phyloP scores from a whole-genome alignment of 2,329 filamentous ascomycete species.

The Phialemonium atrogriseum region DNA sequence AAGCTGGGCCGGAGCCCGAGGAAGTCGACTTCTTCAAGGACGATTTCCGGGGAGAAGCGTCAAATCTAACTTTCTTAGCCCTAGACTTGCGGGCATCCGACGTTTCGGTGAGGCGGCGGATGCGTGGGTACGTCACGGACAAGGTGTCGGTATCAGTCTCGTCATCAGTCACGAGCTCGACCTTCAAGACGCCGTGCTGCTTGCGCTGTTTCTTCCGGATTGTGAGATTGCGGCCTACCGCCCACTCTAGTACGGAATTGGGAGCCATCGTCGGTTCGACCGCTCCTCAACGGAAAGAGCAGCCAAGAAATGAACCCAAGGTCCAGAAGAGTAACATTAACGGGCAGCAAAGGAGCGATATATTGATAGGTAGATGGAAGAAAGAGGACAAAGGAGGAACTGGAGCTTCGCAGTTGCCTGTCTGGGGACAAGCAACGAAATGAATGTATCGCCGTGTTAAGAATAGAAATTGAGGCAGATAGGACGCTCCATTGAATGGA shows the following conservation, averaged over 20 bases:
- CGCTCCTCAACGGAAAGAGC: too few species aligned
- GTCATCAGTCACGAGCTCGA: constrained; percentile 42
- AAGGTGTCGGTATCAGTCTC: constrained; percentile 41
- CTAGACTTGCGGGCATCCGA: constrained; percentile 10
- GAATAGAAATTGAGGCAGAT: too few species aligned
- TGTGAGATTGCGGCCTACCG: constrained; percentile 28
- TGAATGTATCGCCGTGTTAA: too few species aligned
- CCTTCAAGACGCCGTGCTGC: constrained; percentile 22
- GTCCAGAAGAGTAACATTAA: too few species aligned
- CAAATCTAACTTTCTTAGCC: constrained; percentile 36
- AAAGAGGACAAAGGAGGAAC: too few species aligned
- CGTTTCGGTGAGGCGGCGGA: constrained; percentile 10
- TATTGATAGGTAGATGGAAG: too few species aligned
- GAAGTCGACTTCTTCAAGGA: constrained; percentile 25
- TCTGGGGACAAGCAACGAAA: too few species aligned
- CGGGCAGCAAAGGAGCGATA: too few species aligned
- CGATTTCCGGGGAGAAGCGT: constrained; percentile 24
- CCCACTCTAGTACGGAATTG: constrained; percentile 30
- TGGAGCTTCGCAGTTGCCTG: too few species aligned
- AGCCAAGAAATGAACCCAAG: too few species aligned
- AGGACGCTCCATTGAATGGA: too few species aligned
- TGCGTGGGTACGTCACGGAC: constrained; percentile 39
- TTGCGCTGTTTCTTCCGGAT: constrained; percentile 5
- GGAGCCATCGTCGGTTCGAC: constrained; percentile 25
- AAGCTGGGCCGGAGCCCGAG: too few species aligned